A percentile compares a stretch with the other conserved stretches of the same genome.
These are phyloP conservation scores for Aphanoascus verrucosus DNA, from an alignment of 2,329 filamentous ascomycete genomes.

Conservation along the genomic window DNA sequence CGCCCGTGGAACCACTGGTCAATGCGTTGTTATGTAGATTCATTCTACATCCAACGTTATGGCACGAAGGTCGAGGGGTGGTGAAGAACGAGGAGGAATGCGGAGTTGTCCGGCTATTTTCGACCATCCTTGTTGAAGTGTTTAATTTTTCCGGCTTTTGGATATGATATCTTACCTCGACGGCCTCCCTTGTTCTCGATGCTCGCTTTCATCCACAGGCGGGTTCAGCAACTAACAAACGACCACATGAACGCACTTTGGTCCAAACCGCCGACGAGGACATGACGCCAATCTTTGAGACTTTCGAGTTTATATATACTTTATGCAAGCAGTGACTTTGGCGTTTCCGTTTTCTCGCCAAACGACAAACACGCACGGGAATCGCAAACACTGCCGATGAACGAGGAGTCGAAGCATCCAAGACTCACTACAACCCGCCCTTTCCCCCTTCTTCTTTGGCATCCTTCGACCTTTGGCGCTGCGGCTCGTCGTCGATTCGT, in stretches of 20 bases:
- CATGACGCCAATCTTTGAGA: background rate
- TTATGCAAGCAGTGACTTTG: background rate
- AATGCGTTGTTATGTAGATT: constrained; percentile 17
- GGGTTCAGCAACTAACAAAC: background rate
- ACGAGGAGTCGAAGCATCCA: background rate
- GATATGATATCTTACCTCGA: background rate
- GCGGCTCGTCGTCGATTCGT: background rate
- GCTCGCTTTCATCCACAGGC: background rate
- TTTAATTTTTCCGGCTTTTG: background rate
- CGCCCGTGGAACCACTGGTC: constrained; percentile 13
- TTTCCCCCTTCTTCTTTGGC: background rate
- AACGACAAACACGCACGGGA: no score
- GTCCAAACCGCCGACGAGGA: background rate
- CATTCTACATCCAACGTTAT: constrained; percentile 11
- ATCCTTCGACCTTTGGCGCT: background rate
- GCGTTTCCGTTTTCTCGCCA: background rate
- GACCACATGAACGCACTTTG: background rate
- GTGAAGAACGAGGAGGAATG: background rate
- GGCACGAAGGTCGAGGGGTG: background rate
- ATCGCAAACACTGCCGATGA: background rate
- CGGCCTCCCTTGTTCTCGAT: background rate
- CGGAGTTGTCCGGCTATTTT: background rate
- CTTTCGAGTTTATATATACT: background rate
- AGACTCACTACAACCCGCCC: background rate
- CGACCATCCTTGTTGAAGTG: background rate